phyloP scores from a whole-genome alignment of 2,329 filamentous ascomycete species.

The Aureobasidium sp. region DNA sequence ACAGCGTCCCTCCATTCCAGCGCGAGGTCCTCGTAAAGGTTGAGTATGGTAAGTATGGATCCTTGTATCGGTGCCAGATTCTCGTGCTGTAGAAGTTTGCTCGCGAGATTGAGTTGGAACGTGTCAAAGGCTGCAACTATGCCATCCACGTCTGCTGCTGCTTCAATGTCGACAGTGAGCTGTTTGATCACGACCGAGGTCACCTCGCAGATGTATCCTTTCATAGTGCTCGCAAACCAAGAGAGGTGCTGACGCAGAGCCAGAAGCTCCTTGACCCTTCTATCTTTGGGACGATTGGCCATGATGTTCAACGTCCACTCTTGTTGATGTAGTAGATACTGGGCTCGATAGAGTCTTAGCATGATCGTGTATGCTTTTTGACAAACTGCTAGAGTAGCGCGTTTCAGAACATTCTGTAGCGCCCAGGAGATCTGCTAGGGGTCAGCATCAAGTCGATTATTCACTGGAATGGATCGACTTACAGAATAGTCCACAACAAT shows the following conservation, averaged over 20 bases:
- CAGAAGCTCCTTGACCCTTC: not conserved
- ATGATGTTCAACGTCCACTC: slow-evolving; percentile 29
- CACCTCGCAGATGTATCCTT: slow-evolving; percentile 79
- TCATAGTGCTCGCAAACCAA: slow-evolving; percentile 81
- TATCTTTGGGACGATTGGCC: not conserved
- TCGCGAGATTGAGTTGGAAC: slow-evolving; percentile 69
- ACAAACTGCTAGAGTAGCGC: slow-evolving; percentile 70
- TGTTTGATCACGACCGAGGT: slow-evolving; percentile 66
- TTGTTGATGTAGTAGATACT: slow-evolving; percentile 59
- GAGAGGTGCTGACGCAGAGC: slow-evolving; percentile 72
- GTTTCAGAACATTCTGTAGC: slow-evolving; percentile 76
- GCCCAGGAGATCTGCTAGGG: slow-evolving; percentile 57
- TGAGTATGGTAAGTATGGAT: slow-evolving; percentile 78
- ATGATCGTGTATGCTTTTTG: slow-evolving; percentile 79
- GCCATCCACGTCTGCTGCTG: slow-evolving; percentile 78
- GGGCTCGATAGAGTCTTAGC: slow-evolving; percentile 79
- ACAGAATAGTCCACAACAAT: slow-evolving; percentile 76
- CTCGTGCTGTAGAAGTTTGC: slow-evolving; percentile 74
- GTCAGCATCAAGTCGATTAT: slow-evolving; percentile 17
- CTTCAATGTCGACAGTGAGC: slow-evolving; percentile 64
- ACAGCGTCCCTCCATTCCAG: slow-evolving; percentile 54
- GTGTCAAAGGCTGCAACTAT: slow-evolving; percentile 77
- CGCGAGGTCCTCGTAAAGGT: slow-evolving; percentile 76
- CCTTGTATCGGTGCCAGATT: slow-evolving; percentile 77
- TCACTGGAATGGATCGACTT: slow-evolving; percentile 44